Evolutionary conservation across 2,329 filamentous ascomycete species (phyloP).

Genomic region (Coniochaeta sp.): DNA sequence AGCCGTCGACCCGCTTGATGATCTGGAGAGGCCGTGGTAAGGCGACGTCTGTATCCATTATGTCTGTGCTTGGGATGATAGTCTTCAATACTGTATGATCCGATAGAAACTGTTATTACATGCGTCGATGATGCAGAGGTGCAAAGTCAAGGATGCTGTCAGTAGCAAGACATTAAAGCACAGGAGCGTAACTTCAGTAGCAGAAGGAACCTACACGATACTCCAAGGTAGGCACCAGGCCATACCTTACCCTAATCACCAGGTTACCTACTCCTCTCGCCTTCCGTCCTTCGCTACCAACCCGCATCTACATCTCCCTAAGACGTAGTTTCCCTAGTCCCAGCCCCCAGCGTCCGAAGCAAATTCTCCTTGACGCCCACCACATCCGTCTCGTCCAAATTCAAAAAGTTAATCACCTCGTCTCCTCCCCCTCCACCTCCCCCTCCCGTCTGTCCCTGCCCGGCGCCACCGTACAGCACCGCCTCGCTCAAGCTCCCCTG

Average conservation of each 20-base stretch:
- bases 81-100: too few relatives aligned
- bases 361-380: conserved; percentile 53
- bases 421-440: too few relatives aligned
- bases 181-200: too few relatives aligned
- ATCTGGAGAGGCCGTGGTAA: conserved; percentile 41
- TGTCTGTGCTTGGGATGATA: too few relatives aligned
- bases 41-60: conserved; percentile 6
- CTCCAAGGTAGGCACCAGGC: background rate
- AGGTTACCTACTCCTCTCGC: too few relatives aligned
- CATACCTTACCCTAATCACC: background rate
- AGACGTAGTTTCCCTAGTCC: too few relatives aligned
- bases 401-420: conserved; percentile 66
- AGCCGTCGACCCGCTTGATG: conserved; percentile 30
- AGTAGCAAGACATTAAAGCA: too few relatives aligned
- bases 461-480: conserved; percentile 65
- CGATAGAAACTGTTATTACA: too few relatives aligned
- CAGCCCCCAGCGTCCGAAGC: conserved; percentile 37
- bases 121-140: too few relatives aligned
- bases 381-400: conserved; percentile 53
- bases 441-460: background rate
- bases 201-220: background rate
- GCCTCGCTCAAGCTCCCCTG: conserved; percentile 71
- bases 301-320: too few relatives aligned
- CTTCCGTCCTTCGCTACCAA: too few relatives aligned
- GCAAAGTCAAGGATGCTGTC: too few relatives aligned